Evolutionary conservation across 805 yeast genomes (phyloP).

Genomic region (Babjeviella inositovora): DNA sequence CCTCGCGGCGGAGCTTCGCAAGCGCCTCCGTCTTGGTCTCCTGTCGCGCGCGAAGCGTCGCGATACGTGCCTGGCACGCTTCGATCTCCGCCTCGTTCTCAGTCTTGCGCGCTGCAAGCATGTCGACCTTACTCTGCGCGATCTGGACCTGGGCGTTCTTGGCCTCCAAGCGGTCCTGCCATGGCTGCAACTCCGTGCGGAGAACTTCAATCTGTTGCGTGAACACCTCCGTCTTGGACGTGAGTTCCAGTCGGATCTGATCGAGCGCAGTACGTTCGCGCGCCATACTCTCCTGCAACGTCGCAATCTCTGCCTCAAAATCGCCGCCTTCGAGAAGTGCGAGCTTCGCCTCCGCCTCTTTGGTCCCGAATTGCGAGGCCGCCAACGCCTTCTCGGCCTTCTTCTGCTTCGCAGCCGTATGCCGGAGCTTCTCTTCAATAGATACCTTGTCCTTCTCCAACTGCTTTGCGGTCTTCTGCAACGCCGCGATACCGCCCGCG

Average conservation of each 20-base stretch:
- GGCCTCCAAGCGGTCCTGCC: constrained; percentile 52
- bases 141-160: constrained; percentile 50
- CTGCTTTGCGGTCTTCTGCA: constrained; percentile 18
- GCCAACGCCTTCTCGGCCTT: constrained; percentile 41
- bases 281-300: constrained; percentile 25
- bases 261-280: constrained; percentile 43
- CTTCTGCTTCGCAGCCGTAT: constrained; percentile 36
- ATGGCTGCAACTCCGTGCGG: constrained; percentile 66
- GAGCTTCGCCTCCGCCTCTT: constrained; percentile 28
- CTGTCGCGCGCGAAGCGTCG: constrained; percentile 27
- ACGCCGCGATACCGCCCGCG: constrained; percentile 9
- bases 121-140: constrained; percentile 47
- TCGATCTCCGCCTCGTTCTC: constrained; percentile 26
- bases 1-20: constrained; percentile 26
- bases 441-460: constrained; percentile 48
- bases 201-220: constrained; percentile 47
- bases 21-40: constrained; percentile 30
- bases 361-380: constrained; percentile 24
- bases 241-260: constrained; percentile 45
- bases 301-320: constrained; percentile 23
- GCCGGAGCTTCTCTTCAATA: constrained; percentile 63
- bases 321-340: constrained; percentile 20
- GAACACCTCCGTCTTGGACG: constrained; percentile 57
- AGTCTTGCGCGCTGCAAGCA: constrained; percentile 29
- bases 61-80: constrained; percentile 23